A percentile compares a stretch with the other conserved stretches of the same genome.
These are phyloP conservation scores for Metrosideros polymorpha DNA, from an alignment of 441 rosid genomes.

Conservation along the genomic window DNA sequence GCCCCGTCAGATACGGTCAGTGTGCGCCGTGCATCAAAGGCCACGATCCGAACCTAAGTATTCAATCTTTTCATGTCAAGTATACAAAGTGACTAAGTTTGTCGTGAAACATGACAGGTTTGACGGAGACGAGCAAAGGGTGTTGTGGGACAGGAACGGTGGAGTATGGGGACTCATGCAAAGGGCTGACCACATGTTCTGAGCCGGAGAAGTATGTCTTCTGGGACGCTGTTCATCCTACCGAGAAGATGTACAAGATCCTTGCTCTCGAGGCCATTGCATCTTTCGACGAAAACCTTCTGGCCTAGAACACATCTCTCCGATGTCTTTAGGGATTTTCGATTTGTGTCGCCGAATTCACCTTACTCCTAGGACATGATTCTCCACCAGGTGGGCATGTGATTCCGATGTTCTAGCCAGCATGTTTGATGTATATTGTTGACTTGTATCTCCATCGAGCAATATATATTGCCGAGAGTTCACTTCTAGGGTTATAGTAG, in stretches of 20 bases:
- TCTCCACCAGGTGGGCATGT: background rate
- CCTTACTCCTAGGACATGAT: background rate
- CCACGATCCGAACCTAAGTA: background rate
- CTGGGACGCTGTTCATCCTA: slow-evolving; percentile 87
- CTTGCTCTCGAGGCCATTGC: slow-evolving; percentile 36
- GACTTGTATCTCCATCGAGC: background rate
- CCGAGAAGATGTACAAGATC: slow-evolving; percentile 61
- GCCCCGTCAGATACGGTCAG: slow-evolving; percentile 45
- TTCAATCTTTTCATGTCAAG: background rate
- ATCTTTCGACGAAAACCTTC: slow-evolving; percentile 23
- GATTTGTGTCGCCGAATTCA: background rate
- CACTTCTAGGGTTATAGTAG: background rate
- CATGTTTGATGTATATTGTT: background rate
- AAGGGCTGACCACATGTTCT: slow-evolving; percentile 41
- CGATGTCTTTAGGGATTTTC: background rate
- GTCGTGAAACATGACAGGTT: slow-evolving; percentile 21
- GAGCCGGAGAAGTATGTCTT: slow-evolving; percentile 54
- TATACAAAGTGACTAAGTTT: background rate
- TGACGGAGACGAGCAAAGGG: slow-evolving; percentile 45
- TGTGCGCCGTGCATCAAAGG: background rate
- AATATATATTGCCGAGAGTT: background rate
- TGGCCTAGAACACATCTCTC: slow-evolving; percentile 9
- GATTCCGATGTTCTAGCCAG: background rate
- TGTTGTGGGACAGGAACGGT: slow-evolving; percentile 71
- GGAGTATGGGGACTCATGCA: slow-evolving; percentile 65